phyloP scores from a whole-genome alignment of 257 asterid genomes.

The Rehmannia glutinosa region DNA sequence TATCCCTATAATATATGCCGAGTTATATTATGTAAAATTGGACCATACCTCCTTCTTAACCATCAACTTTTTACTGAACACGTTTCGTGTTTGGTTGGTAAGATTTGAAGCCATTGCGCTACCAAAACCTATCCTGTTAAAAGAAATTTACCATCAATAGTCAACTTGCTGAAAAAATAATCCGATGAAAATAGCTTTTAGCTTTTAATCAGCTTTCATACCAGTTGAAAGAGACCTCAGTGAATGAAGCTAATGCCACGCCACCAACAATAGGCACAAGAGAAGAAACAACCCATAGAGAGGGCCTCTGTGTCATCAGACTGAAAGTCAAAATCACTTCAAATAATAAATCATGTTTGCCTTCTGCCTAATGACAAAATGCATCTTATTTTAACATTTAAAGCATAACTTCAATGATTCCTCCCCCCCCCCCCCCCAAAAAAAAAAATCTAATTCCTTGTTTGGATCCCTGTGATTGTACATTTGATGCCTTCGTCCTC shows the following conservation, averaged over 20 bases:
- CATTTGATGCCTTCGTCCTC: too few species aligned
- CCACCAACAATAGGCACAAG: constrained; percentile 84
- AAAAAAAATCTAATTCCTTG: too few species aligned
- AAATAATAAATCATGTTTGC: constrained; percentile 13
- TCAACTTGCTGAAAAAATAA: neutral
- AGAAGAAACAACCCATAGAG: constrained; percentile 64
- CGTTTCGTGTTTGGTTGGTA: constrained; percentile 81
- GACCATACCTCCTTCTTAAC: constrained; percentile 19
- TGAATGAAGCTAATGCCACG: constrained; percentile 83
- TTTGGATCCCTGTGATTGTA: too few species aligned
- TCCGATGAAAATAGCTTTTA: neutral
- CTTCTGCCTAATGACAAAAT: too few species aligned
- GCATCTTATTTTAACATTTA: too few species aligned
- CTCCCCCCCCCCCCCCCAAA: constrained; percentile 77
- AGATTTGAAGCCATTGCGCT: constrained; percentile 91
- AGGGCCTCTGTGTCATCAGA: constrained; percentile 62
- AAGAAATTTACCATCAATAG: constrained; percentile 4
- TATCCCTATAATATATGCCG: too few species aligned
- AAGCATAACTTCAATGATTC: too few species aligned
- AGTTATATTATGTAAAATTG: neutral
- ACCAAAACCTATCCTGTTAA: constrained; percentile 72
- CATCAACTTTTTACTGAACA: constrained; percentile 72
- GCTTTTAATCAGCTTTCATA: too few species aligned
- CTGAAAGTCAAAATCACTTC: constrained; percentile 28
- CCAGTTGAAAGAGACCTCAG: constrained; percentile 91